Base-by-base conservation (phyloP, 768 basidiomycete species). In the Mycena pura region DNA sequence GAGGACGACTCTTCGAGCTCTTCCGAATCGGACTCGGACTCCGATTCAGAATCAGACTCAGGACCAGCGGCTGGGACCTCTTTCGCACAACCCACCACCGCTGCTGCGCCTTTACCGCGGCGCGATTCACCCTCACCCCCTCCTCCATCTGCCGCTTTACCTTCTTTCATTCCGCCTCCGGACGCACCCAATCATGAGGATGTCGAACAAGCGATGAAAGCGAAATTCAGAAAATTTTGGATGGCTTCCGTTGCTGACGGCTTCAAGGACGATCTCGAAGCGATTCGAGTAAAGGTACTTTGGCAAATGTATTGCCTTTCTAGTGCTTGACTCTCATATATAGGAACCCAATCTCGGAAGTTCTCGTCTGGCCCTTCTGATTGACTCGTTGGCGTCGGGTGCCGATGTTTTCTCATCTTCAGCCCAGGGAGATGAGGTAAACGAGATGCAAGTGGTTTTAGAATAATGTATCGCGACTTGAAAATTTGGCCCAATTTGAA, bases 181-280 rank as follows among this genome's bases (percentile, higher is more conserved):
- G 53, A 72, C 17, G 59, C 47, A 19, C 45, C 54, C 15, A 57
- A 21, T 11, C 62, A 62, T 14, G 73, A 69, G 22, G 74, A 78
- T 29, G 69, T 74, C 28, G 89, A 93, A 60, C 76, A 82, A 41
- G 70, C 72, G 8, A 71, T 93, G 69, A 88, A 86, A 68, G 85
- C 85, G 31, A 84, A 80, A 41, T 95, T 95, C 72, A 78, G 88
- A 55, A 88, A 88, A 72, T 94, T 95, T 69, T 95, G 93, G 93
- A 93, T 95, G 92, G 76, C 85, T 3, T 86, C 89, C 0, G 82
- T 94, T 7, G 90, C 87, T 2, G 91, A 93, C 70, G 92, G 86
- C 11, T 95, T 95, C 75, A 85, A 84, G 63, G 88, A 90, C 44
- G 93, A 95, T 72, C 78, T 95, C n/a, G 91, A 93, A 67, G 82